Base-by-base conservation (phyloP, 257 asterid species). In the Avicennia marina region DNA sequence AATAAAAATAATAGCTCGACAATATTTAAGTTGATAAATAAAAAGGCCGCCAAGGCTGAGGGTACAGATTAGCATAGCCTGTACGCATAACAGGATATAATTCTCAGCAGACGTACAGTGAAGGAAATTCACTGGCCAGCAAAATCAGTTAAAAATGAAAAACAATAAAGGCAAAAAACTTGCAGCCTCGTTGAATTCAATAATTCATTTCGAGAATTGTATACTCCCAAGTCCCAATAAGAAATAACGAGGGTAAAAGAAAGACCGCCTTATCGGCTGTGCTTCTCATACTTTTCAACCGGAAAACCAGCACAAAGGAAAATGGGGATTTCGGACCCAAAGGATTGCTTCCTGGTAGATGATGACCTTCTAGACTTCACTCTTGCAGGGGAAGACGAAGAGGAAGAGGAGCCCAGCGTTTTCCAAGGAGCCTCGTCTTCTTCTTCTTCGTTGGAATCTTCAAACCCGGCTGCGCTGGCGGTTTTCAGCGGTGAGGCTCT, bases 311-410 rank as follows among this genome's bases (percentile, higher is more conserved):
- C n/a, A n/a, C n/a, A n/a, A n/a, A n/a, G 31, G 31, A 43, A 38
- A 60, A 86, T 86, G 94, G 84, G 78, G 62, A 75, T 60, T 75
- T 44, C 78, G 76, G 74, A 76, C 67, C 53, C 66, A 16, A 39
- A 58, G 15, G 75, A 58, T 16, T 63, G 77, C 68, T 78, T 82
- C 63, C 19, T 65, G 33, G 76, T 68, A 33, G 87, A 70, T 32
- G 90, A 83, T 7, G 94, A 86, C 78, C 77, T 86, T 39, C 77
- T 90, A 58, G 60, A 86, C 82, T 90, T 84, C 68, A 59, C 78
- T 39, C 75, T 89, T 58, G 90, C 79, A n/a, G 83, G 57, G 21
- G 88, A 53, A 38, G 78, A 27, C 8, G 79, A 50, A 15, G 81
- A 70, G 2, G 74, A 55, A 18, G 74, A 56, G 38, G 63, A 64